phyloP scores from a whole-genome alignment of 257 asterid species.

The Nicotiana tabacum region DNA sequence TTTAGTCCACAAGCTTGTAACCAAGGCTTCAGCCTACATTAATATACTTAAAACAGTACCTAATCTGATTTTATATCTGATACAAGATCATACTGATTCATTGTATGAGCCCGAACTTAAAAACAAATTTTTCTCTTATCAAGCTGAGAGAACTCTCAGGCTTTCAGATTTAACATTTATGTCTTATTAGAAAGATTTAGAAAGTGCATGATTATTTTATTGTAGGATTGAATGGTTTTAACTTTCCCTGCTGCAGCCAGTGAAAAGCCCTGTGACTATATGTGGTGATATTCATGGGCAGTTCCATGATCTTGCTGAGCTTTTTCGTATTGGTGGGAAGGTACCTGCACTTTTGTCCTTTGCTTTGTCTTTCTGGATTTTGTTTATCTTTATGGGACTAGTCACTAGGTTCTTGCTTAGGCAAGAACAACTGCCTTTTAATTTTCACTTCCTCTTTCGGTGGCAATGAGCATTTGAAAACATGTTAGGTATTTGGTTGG shows the following conservation, averaged over 20 bases:
- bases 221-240: neutral
- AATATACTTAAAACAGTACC: neutral
- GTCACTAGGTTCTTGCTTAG: neutral
- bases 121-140: neutral
- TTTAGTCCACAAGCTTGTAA: neutral
- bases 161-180: neutral
- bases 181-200: neutral
- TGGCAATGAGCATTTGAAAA: neutral
- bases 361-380: neutral
- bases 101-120: neutral
- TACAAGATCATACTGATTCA: neutral
- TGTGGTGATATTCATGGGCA: slow-evolving; percentile 93
- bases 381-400: neutral
- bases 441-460: neutral
- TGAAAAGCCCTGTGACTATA: slow-evolving; percentile 83
- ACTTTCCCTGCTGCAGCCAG: slow-evolving; percentile 53
- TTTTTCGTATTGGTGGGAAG: slow-evolving; percentile 82
- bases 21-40: neutral
- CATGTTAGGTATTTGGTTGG: neutral
- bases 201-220: neutral
- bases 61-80: neutral
- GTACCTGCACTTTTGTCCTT: slow-evolving; percentile 18
- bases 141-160: neutral
- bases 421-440: neutral
- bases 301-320: slow-evolving; percentile 88